Evolutionary conservation across 768 basidiomycete species (phyloP), one percentile per base, ranked within the genome.

Genomic region (Pisolithus tinctorius): DNA sequence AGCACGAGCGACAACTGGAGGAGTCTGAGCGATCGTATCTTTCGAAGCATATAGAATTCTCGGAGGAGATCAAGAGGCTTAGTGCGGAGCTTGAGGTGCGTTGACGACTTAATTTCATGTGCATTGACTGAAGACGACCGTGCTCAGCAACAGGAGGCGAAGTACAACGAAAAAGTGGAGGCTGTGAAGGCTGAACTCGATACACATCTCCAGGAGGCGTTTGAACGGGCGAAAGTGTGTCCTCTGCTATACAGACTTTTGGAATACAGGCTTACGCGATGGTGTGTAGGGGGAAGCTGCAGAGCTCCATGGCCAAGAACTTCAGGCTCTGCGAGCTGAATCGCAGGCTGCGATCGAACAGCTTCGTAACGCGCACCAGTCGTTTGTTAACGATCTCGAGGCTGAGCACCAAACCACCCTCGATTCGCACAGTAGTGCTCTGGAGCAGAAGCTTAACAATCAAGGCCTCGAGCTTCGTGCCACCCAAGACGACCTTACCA

Each of bases 401-500:
- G 70, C 74, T 2, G 86, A 88, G 48, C 85, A 91, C 56, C 71
- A 76, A 36, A 76, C 76, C 17, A 57, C 66, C 4, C 71, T 87
- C 16, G 82, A 84, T 50, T 75, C 74, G 16, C 76, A 86, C 58
- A 70, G 79, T 38, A 73, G 74, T 48, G 64, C 64, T 0, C 68
- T 84, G 20, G 80, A 83, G 67, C 89, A 89, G 70, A 77, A 78
- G 60, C 75, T 87, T 47, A 72, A 71, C 49, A 77, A 69, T 46
- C 72, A 84, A 55, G 79, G 71, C 50, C 70, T 91, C 29, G 88
- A 92, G 57, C 77, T 93, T 40, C 89, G 85, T 60, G 91, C 89
- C 13, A 89, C 91, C 0, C 81, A 84, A 60, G 89, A 93, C 55
- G 89, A 92, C 63, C 81, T 93, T 34, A 61, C 74, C 3, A 92